These are phyloP conservation scores for Phascolomyces articulosus DNA, from an alignment of 371 early-diverging fungal species.

Conservation along the genomic window DNA sequence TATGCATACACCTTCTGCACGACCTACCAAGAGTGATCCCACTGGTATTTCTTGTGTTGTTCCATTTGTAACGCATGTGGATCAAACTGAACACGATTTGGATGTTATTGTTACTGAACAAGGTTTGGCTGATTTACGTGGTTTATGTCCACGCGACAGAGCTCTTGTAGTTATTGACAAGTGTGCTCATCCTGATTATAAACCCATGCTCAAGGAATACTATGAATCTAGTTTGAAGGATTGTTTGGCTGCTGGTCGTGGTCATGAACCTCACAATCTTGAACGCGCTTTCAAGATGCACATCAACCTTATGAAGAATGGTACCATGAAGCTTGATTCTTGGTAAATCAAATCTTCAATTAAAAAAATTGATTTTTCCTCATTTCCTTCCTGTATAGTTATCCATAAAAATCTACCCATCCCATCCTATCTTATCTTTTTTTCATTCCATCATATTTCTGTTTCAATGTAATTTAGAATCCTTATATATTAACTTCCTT, in stretches of 20 bases:
- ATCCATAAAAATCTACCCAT: not conserved
- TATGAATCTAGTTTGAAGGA: conserved; percentile 48
- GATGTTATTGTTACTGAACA: conserved; percentile 59
- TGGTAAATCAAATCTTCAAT: conserved; percentile 29
- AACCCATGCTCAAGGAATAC: conserved; percentile 49
- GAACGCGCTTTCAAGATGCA: conserved; percentile 61
- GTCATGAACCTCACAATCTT: conserved; percentile 59
- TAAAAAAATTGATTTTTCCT: too few relatives aligned
- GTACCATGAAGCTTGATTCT: conserved; percentile 56
- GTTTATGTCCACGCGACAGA: conserved; percentile 53
- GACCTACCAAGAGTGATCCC: conserved; percentile 51
- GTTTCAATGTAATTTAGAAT: not conserved
- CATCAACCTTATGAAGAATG: conserved; percentile 49
- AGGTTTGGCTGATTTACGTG: conserved; percentile 57
- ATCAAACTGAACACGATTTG: conserved; percentile 58
- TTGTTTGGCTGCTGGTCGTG: conserved; percentile 50
- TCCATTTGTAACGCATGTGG: conserved; percentile 56
- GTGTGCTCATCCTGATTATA: conserved; percentile 57
- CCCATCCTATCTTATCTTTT: not conserved
- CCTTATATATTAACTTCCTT: not conserved
- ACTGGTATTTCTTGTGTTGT: conserved; percentile 55
- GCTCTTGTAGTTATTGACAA: conserved; percentile 56
- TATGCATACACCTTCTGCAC: conserved; percentile 56
- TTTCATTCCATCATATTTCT: too few relatives aligned
- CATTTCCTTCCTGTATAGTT: too few relatives aligned